Base-by-base conservation (phyloP, 2,329 filamentous ascomycete species). In the Pseudocercospora eumusae region DNA sequence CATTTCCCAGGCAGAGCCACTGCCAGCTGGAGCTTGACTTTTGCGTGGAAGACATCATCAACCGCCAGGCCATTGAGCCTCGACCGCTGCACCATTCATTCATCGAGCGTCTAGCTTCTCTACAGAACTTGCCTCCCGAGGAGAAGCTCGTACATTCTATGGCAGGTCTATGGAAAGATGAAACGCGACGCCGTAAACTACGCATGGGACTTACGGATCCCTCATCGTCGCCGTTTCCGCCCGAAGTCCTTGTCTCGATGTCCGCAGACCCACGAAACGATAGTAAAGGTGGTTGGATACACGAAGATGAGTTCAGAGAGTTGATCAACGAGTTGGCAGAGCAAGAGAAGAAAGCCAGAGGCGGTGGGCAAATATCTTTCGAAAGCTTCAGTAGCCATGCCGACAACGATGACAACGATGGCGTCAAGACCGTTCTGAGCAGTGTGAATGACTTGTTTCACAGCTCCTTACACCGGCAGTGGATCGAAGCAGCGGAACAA, bases 71-170 rank as follows among this genome's bases (percentile, higher is more conserved):
- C n/a, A 82, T 98, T 31, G 84, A 86, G 64, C 85, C 91, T 67
- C 85, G 95, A n/a, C 82, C 80, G 3, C 81, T 97, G 7, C 95
- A 99, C 73, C 91, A 97, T 72, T 87, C 93, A 71, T 96, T 99
- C 69, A 79, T 88, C 21, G 95, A 98, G 74, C 83, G 86, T 11
- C 75, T 86, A 10, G 80, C 83, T 36, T 69, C 64, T 45, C 62
- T 73, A 9, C 71, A 73, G 49, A 87, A 90, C 2, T 75, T 88
- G 20, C 80, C 85, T 0, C 76, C 82, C 0, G 87, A 91, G 66
- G 81, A 93, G 72, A 96, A 96, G 72, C 82, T 96, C 10, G 93
- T 99, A 4, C 88, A 91, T 71, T 99, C 95, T 66, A 93, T 99
- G 90, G 92, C 92, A 59, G 90, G 91, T 0, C 78, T 99, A 2